Conservation (phyloP, 1,284 basidiomycete genomes). For the Pseudozyma tsukubaensis region DNA sequence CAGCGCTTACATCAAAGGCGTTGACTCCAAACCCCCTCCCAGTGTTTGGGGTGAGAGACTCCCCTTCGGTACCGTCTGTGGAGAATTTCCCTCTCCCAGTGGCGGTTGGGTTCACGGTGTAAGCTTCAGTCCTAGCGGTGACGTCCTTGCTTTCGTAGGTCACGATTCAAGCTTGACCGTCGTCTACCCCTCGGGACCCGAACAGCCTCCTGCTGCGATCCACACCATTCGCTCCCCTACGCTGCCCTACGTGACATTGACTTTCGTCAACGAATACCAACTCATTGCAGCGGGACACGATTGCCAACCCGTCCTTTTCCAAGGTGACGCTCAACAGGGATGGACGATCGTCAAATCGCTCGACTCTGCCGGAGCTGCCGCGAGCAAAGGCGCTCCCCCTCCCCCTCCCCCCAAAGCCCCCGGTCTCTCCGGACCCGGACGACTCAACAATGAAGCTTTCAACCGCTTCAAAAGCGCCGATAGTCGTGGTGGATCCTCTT, state of each 20-base stretch:
- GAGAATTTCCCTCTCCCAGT: conserved; percentile 86
- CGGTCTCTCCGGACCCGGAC: conserved; percentile 71
- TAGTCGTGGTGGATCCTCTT: conserved; percentile 76
- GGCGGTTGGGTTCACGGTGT: conserved; percentile 98
- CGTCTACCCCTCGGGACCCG: conserved; percentile 62
- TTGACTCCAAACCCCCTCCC: conserved; percentile 89
- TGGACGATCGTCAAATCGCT: conserved; percentile 62
- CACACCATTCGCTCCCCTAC: conserved; percentile 65
- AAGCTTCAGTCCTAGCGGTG: conserved; percentile 93
- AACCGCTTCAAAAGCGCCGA: conserved; percentile 95
- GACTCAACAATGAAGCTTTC: conserved; percentile 93
- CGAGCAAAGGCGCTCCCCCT: conserved; percentile 61
- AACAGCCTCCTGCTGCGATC: conserved; percentile 60
- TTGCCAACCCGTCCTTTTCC: conserved; percentile 83
- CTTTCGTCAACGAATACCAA: conserved; percentile 80
- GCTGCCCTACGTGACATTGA: conserved; percentile 67
- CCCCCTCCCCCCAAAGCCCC: conserved; percentile 62
- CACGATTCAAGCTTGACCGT: conserved; percentile 67
- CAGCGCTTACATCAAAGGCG: conserved; percentile 98
- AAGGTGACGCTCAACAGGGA: conserved; percentile 54
- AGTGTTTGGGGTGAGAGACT: conserved; percentile 97
- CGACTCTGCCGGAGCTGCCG: conserved; percentile 61
- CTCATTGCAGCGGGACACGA: conserved; percentile 92
- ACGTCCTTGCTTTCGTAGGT: conserved; percentile 91
- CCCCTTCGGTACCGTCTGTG: conserved; percentile 97